Evolutionary conservation across 257 asterid genomes (phyloP).

Genomic region (Eucommia ulmoides): DNA sequence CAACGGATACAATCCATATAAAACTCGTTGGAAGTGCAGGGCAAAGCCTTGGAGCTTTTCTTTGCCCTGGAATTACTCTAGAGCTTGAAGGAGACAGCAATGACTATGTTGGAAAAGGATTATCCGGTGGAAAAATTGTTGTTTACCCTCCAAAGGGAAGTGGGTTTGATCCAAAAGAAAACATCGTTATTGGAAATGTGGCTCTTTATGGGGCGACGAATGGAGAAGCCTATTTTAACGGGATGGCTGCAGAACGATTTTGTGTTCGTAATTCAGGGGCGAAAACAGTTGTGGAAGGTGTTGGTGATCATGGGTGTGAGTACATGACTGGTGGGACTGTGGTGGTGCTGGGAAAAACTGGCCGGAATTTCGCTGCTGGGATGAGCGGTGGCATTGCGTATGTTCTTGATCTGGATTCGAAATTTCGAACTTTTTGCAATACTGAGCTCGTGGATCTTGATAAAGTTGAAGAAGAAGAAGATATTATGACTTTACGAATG

Average conservation of each 20-base stretch:
- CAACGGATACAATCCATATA: constrained; percentile 69
- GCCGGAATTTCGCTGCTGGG: constrained; percentile 97
- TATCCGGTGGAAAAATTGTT: constrained; percentile 80
- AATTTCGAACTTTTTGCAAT: constrained; percentile 69
- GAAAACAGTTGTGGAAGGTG: constrained; percentile 94
- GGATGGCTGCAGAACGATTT: constrained; percentile 99
- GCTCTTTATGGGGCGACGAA: constrained; percentile 88
- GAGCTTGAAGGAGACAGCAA: constrained; percentile 99
- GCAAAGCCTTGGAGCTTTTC: constrained; percentile 95
- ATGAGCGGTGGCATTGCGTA: constrained; percentile 98
- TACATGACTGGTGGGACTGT: constrained; percentile 98
- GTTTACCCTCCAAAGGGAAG: constrained; percentile 89
- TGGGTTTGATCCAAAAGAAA: constrained; percentile 81
- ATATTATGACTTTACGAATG: constrained; percentile 65
- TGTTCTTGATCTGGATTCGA: constrained; percentile 66
- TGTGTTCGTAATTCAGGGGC: constrained; percentile 98
- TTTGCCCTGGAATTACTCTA: constrained; percentile 79
- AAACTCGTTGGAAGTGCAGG: constrained; percentile 95
- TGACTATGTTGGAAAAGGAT: constrained; percentile 96
- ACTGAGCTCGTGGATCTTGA: constrained; percentile 90
- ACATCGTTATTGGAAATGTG: constrained; percentile 90
- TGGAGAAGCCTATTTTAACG: constrained; percentile 94
- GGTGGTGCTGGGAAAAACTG: constrained; percentile 82
- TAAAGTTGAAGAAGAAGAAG: constrained; percentile 84
- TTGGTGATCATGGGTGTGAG: constrained; percentile 98